Conservation (phyloP, 2,329 filamentous ascomycete genomes). For the Claviceps sp. region DNA sequence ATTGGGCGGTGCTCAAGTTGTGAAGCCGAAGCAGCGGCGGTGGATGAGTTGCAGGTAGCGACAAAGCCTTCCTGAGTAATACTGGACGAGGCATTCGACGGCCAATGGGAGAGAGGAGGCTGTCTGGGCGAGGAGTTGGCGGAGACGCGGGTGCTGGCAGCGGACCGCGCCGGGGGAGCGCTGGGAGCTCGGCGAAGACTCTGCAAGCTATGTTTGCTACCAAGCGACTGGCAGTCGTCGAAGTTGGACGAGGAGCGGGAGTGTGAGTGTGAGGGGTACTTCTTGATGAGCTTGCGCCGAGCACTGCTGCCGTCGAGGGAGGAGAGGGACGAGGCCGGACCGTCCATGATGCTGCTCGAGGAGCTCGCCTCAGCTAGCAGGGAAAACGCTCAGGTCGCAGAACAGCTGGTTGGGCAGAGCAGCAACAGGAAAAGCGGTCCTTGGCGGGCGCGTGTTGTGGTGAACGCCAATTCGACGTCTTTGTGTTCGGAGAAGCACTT, state of each 20-base stretch:
- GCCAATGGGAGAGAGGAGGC: constrained; percentile 25
- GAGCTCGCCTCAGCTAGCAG: constrained; percentile 10
- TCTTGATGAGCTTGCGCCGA: constrained; percentile 51
- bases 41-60: constrained; percentile 14
- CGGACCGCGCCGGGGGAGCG: constrained; percentile 38
- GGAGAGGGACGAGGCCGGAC: constrained; percentile 27
- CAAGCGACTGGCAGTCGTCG: constrained; percentile 45
- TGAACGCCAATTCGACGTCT: constrained; percentile 2
- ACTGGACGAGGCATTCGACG: constrained; percentile 33
- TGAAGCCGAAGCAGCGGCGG: constrained; percentile 6
- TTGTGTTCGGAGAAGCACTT: not conserved
- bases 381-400: constrained; percentile 10
- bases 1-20: constrained; percentile 9
- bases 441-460: not conserved
- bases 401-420: constrained; percentile 3
- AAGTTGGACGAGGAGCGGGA: constrained; percentile 33
- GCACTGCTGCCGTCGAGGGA: constrained; percentile 33
- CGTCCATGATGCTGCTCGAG: constrained; percentile 31
- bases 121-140: constrained; percentile 35
- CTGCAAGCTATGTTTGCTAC: constrained; percentile 50
- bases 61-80: constrained; percentile 32
- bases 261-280: constrained; percentile 34
- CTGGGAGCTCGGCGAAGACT: constrained; percentile 48
- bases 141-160: constrained; percentile 36
- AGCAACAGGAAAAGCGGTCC: constrained; percentile 6